Percentiles rank a stretch among this genome's conserved stretches.
Conservation (phyloP, 768 basidiomycete genomes). For the Nevesoporus exiguus region DNA sequence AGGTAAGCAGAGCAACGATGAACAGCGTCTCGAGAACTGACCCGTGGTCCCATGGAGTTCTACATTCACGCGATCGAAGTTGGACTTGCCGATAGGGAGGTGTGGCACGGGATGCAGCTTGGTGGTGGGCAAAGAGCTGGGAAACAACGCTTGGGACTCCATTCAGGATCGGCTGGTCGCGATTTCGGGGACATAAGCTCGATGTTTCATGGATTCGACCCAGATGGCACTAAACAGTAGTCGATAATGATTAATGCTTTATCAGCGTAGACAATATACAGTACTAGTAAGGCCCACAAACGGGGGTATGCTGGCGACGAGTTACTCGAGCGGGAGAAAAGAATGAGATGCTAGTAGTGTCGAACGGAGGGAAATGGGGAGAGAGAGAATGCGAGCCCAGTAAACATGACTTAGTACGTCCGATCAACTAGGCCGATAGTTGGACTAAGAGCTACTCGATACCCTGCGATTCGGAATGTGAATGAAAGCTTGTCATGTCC, state of each 20-base stretch:
- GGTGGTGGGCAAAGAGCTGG: not conserved
- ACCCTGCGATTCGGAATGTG: not conserved
- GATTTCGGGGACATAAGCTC: no score
- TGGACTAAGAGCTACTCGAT: no score
- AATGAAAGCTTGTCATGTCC: not conserved
- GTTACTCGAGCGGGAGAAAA: not conserved
- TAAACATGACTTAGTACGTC: no score
- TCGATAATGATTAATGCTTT: no score
- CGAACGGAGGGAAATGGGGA: no score
- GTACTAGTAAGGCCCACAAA: no score
- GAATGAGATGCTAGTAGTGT: not conserved
- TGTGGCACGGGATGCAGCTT: constrained; percentile 5
- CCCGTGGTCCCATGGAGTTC: constrained; percentile 23
- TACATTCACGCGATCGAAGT: constrained; percentile 18
- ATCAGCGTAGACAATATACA: not conserved
- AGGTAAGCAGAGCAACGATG: not conserved
- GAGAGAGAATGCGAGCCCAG: no score
- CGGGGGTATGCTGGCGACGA: not conserved
- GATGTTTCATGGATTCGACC: no score
- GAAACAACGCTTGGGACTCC: constrained; percentile 8
- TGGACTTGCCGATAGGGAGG: constrained; percentile 14
- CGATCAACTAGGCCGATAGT: no score
- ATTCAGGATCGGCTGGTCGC: constrained; percentile 5
- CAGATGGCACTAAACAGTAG: no score
- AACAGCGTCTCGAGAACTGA: constrained; percentile 1